Percentiles rank a stretch among this genome's conserved stretches.
Conservation (phyloP, 2,329 filamentous ascomycete genomes). For the Amesomyces nigricolor region DNA sequence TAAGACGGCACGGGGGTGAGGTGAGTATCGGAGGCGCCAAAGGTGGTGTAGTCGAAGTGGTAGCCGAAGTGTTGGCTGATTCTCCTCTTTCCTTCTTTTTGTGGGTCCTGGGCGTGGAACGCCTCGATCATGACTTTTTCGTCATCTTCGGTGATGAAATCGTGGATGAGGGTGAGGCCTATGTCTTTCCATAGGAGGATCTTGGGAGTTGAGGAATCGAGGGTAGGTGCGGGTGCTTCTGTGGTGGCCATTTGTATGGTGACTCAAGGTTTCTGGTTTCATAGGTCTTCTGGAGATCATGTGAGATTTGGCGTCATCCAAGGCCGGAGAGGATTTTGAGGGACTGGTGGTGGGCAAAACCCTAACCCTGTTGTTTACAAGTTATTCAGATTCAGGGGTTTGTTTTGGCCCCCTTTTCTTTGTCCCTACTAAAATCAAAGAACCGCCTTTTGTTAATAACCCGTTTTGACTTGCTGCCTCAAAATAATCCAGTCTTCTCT, state of each 20-base stretch:
- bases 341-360: too few relatives aligned
- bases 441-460: too few relatives aligned
- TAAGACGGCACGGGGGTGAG: constrained; percentile 24
- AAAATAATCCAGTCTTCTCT: too few relatives aligned
- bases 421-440: too few relatives aligned
- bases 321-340: too few relatives aligned
- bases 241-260: background rate
- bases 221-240: constrained; percentile 7
- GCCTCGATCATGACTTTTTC: constrained; percentile 24
- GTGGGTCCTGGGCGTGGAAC: constrained; percentile 20
- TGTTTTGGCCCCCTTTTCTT: too few relatives aligned
- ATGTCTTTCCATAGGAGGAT: constrained; percentile 22
- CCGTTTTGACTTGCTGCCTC: too few relatives aligned
- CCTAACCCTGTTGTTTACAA: too few relatives aligned
- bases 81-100: constrained; percentile 14
- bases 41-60: constrained; percentile 27
- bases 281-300: too few relatives aligned
- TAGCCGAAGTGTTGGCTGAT: constrained; percentile 27
- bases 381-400: too few relatives aligned
- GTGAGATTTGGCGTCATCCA: too few relatives aligned
- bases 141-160: constrained; percentile 25
- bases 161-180: constrained; percentile 22
- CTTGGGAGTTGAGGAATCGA: constrained; percentile 18
- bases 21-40: constrained; percentile 21
- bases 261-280: background rate